Conservation (phyloP, 1,284 basidiomycete species). For the Gomphus bonarii region DNA sequence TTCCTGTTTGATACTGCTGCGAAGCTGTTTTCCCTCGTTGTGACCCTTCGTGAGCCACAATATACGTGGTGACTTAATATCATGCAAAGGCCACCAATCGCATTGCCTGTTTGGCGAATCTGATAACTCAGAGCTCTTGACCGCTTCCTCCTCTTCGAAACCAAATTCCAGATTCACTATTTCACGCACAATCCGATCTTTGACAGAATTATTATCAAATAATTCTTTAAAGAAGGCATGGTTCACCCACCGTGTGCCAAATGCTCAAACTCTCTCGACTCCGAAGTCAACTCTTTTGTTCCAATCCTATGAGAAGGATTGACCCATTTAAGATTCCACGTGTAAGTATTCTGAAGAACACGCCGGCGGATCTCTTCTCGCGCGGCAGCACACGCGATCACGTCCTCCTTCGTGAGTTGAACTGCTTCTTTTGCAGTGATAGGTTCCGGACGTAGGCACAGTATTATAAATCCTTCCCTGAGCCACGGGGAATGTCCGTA, state of each 20-base stretch:
- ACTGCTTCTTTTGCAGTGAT: neutral
- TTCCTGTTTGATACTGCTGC: neutral
- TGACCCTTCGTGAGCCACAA: neutral
- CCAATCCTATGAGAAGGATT: neutral
- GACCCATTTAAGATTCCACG: neutral
- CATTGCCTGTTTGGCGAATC: neutral
- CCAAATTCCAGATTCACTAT: neutral
- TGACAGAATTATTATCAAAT: neutral
- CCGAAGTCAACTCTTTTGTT: neutral
- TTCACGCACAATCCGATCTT: neutral
- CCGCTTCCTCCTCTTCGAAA: neutral
- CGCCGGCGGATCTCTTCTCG: neutral
- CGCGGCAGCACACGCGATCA: neutral
- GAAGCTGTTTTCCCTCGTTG: neutral
- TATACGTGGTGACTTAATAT: neutral
- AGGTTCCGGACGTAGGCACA: neutral
- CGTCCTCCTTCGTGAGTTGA: constrained; percentile 1
- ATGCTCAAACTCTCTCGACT: neutral
- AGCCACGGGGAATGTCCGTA: neutral
- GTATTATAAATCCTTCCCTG: neutral
- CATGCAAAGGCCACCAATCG: neutral
- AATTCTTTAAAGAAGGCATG: too few species aligned
- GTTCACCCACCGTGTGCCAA: neutral
- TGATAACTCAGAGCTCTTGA: neutral
- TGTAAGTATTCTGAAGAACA: neutral